Base-by-base conservation (phyloP, 1,139 yeast genomes). In the Debaryomycetaceae sp. region DNA sequence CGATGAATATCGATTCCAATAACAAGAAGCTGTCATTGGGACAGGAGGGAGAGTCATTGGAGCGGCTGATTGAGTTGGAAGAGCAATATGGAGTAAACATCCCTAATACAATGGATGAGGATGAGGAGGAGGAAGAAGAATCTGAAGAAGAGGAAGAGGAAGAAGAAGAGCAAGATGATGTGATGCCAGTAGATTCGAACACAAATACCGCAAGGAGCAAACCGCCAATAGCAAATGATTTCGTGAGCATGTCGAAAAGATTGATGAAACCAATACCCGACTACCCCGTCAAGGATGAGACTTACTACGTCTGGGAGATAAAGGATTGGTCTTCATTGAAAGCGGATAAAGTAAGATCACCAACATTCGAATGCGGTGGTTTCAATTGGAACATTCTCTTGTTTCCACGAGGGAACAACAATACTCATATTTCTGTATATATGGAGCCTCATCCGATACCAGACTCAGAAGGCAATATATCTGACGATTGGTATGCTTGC, bases 401-500 rank as follows among this genome's bases (percentile, higher is more conserved):
- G 33, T 87, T 88, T 56, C 96, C 96, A 0, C 76, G 75, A 40
- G 95, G 92, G 4, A 81, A 81, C 50, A 68, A 72, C 31, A 67
- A 71, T 31, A 63, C 62, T 39, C 48, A 50, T n/a, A 52, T 83
- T 11, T 84, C 91, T 2, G 61, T 83, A 15, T 84, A 83, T 56
- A 61, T 84, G 52, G 89, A 83, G 49, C 81, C 81, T 2, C 79
- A 72, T 42, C 81, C 82, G 3, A 53, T 61, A 22, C 56, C 53
- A 2, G 55, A 53, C 11, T 46, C 59, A 1, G 67, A 57, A 6
- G 67, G 61, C 22, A 58, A 63, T 4, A 56, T 56, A 11, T 76
- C 71, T 41, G 59, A 59, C 26, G 68, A 73, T 41, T 89, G 97
- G 96, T 80, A 82, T 44, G 83, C 81, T 15, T 91, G 98, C 64